Evolutionary conservation across 441 rosid genomes (phyloP).

Genomic region (Pelargonium hybrid): DNA sequence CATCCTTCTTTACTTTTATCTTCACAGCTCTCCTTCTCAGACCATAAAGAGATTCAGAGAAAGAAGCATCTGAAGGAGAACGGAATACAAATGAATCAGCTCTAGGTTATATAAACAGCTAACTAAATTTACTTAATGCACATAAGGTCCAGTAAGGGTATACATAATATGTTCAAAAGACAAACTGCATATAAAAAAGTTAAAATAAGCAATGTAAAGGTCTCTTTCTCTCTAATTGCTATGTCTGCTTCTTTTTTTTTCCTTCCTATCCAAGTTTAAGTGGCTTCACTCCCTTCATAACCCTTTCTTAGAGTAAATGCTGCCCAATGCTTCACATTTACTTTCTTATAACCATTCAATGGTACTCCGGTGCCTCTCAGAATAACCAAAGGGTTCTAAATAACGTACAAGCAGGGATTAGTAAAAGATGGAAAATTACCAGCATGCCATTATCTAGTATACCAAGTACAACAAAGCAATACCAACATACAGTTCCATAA

Average conservation of each 20-base stretch:
- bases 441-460: not conserved
- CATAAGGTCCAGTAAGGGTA: not conserved
- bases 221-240: not conserved
- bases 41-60: slow-evolving; percentile 89
- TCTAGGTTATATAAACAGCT: not conserved
- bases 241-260: not conserved
- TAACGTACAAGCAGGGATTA: not conserved
- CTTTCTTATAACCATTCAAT: not conserved
- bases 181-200: not conserved
- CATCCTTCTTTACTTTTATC: slow-evolving; percentile 43
- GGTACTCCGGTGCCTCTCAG: not conserved
- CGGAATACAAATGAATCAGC: slow-evolving; percentile 8
- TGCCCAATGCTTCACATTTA: not conserved
- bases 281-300: not conserved
- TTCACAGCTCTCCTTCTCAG: slow-evolving; percentile 76
- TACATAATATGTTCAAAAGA: not conserved
- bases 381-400: not conserved
- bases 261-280: not conserved
- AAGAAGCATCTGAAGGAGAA: slow-evolving; percentile 72
- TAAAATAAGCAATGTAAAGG: not conserved
- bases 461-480: not conserved
- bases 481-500: not conserved
- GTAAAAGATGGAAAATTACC: not conserved
- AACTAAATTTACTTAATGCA: not conserved
- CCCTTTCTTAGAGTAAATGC: not conserved